These are phyloP conservation scores for Fraxinus velutina DNA, from an alignment of 305 asterid species.

Conservation along the genomic window DNA sequence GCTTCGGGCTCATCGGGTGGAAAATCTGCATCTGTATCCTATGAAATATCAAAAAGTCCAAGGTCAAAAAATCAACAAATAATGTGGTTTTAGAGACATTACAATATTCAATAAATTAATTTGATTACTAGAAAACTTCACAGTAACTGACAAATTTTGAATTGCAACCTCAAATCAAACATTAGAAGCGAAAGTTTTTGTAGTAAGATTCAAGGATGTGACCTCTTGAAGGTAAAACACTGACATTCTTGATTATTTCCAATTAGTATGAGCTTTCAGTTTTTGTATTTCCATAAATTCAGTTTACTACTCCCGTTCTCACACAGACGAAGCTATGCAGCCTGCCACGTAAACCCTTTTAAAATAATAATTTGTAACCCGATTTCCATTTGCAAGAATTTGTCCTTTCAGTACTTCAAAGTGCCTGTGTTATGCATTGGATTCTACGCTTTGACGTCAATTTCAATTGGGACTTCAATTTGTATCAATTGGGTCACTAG, in stretches of 20 bases:
- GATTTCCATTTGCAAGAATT: background rate
- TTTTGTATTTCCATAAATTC: background rate
- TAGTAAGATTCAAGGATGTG: background rate
- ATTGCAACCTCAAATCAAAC: slow-evolving; percentile 4
- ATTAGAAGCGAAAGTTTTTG: background rate
- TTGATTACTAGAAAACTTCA: background rate
- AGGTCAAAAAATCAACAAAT: slow-evolving; percentile 12
- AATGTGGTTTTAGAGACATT: background rate
- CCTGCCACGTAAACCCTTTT: background rate
- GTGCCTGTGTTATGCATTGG: background rate
- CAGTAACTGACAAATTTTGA: background rate
- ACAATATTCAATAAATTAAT: background rate
- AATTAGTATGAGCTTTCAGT: background rate
- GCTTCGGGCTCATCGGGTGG: slow-evolving; percentile 34
- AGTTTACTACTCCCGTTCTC: background rate
- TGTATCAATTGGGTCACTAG: background rate
- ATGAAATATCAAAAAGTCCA: slow-evolving; percentile 24
- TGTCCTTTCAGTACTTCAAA: background rate
- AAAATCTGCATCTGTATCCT: slow-evolving; percentile 56
- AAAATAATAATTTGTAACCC: background rate
- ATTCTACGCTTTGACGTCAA: background rate
- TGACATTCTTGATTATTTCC: background rate
- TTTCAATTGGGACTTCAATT: background rate
- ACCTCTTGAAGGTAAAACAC: background rate
- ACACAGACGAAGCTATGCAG: background rate